Percentiles rank a stretch among this genome's conserved stretches.
Conservation (phyloP, 2,329 filamentous ascomycete genomes). For the Calonectria pseudoreteaudii region DNA sequence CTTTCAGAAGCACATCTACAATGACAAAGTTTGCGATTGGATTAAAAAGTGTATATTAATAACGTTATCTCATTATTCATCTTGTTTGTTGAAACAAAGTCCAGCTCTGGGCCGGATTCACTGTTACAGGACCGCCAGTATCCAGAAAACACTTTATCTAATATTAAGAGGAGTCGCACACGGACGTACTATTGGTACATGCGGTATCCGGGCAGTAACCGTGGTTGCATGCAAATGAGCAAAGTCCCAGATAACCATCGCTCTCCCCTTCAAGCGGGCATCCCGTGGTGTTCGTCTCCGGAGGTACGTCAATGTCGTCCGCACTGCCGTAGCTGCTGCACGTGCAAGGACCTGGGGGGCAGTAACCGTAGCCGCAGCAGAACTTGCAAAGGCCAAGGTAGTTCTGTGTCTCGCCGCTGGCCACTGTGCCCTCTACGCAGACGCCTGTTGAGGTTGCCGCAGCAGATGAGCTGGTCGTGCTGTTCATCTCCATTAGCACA, state of each 20-base stretch:
- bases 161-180: conserved; percentile 12
- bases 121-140: neutral
- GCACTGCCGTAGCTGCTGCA: neutral
- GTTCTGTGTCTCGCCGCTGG: conserved; percentile 19
- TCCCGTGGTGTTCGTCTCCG: neutral
- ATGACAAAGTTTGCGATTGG: neutral
- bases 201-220: conserved; percentile 19
- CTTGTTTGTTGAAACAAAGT: neutral
- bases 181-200: neutral
- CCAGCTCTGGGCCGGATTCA: neutral
- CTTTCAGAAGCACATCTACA: neutral
- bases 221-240: conserved; percentile 27
- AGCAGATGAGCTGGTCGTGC: neutral
- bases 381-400: conserved; percentile 28
- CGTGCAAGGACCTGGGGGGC: conserved; percentile 23
- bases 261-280: conserved; percentile 17
- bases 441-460: conserved; percentile 12
- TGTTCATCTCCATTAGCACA: neutral
- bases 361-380: conserved; percentile 28
- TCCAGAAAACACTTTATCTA: neutral
- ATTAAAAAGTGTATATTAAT: neutral
- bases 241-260: conserved; percentile 12
- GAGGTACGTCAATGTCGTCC: neutral
- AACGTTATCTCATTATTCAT: conserved; percentile 3
- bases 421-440: conserved; percentile 23